Evolutionary conservation across 1,139 yeast genomes (phyloP), one percentile per base, ranked within the genome.

Genomic region (Martiniozyma asiatica): DNA sequence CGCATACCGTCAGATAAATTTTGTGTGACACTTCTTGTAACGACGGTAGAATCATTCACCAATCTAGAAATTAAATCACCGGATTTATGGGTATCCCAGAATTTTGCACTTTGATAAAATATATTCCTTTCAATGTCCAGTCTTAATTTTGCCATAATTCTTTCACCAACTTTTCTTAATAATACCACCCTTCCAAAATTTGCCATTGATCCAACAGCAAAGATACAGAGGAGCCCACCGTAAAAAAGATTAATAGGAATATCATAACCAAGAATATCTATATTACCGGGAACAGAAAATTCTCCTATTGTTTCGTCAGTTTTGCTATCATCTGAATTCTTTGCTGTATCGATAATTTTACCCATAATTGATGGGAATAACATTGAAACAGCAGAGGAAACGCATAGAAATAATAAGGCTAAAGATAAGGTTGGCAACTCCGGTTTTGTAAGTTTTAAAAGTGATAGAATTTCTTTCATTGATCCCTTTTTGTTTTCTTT

Each of bases 11-110:
- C 76, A 38, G 71, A 65, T 16, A 70, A 55, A 39, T 69, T 70
- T 22, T 68, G 69, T 38, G 74, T 67, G 19, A 70, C 52, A 4
- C 74, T 61, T 39, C 62, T 62, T 14, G 73, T 56, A 15, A 70
- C 69, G 25, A 70, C 54, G 31, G 70, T 73, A 2, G 75, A 64
- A 42, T 70, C 77, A 40, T 63, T 66, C 11, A 70, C 63, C 27
- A 70, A 55, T 34, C 77, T 51, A 5, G 74, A 67, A 18, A 70
- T 68, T 41, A 70, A 58, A 41, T 70, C 77, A 8, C 77, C 77
- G 5, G 70, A 64, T 42, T 70, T 70, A 5, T 73, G 71, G 20
- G 60, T 58, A 39, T 70, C 77, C 55, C 71, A 70, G 38, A 70
- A 70, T 42, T 65, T 66, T 9, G 70, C 56, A 43, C 68, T 74